A percentile compares a stretch with the other conserved stretches of the same genome.
phyloP scores from a whole-genome alignment of 73 alveolate genomes.

The Paramecium tetraurelia region DNA sequence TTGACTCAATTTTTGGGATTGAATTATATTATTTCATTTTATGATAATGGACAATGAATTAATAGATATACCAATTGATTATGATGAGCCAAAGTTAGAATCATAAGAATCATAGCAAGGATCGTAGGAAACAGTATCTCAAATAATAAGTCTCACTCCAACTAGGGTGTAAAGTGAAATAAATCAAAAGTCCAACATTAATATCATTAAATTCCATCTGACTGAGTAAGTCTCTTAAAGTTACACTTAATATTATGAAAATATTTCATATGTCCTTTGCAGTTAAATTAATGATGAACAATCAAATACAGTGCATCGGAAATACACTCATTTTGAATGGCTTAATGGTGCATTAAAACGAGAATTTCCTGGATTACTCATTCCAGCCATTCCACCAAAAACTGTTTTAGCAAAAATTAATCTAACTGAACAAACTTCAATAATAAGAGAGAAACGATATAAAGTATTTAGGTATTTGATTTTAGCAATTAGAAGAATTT shows the following conservation, averaged over 20 bases:
- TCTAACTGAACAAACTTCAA: not conserved
- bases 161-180: not conserved
- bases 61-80: not conserved
- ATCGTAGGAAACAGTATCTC: not conserved
- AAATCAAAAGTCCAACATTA: not conserved
- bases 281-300: not conserved
- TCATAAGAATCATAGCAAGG: not conserved
- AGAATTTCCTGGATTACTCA: not conserved
- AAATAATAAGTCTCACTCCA: not conserved
- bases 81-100: not conserved
- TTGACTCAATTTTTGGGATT: not conserved
- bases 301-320: not conserved
- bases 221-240: not conserved
- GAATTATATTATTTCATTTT: not conserved
- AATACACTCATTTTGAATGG: conserved; percentile 36
- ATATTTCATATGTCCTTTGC: not conserved
- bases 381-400: conserved; percentile 35
- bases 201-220: not conserved
- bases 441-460: conserved; percentile 7
- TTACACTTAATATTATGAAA: conserved; percentile 2
- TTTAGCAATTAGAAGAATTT: conserved; percentile 34
- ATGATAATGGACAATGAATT: not conserved
- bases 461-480: not conserved
- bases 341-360: not conserved
- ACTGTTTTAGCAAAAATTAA: not conserved